Percentiles rank a stretch among this genome's conserved stretches.
phyloP scores from a whole-genome alignment of 257 asterid genomes.

The Misopates orontium region DNA sequence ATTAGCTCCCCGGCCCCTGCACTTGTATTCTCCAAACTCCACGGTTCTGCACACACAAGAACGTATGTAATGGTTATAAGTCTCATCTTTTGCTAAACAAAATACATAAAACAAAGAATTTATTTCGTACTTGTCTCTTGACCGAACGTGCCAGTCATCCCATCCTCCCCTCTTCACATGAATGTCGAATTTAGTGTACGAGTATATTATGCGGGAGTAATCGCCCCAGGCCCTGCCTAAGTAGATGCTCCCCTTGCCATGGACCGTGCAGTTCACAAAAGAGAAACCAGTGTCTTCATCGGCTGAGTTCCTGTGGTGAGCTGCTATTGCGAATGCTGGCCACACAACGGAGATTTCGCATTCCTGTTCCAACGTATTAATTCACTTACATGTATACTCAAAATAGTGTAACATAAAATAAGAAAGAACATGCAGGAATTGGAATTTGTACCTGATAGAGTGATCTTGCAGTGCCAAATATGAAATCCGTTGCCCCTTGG shows the following conservation, averaged over 20 bases:
- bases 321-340: slow-evolving; percentile 59
- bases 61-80: background rate
- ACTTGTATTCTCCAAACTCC: slow-evolving; percentile 58
- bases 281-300: slow-evolving; percentile 76
- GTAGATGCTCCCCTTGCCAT: slow-evolving; percentile 49
- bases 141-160: slow-evolving; percentile 53
- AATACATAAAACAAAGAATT: background rate
- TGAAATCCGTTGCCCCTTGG: slow-evolving; percentile 76
- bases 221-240: slow-evolving; percentile 89
- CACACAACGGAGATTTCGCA: slow-evolving; percentile 54
- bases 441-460: slow-evolving; percentile 49
- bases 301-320: slow-evolving; percentile 54
- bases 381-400: background rate
- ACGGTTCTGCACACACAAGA: slow-evolving; percentile 47
- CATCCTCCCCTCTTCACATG: slow-evolving; percentile 59
- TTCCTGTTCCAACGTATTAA: slow-evolving; percentile 33
- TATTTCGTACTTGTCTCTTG: slow-evolving; percentile 38
- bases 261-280: slow-evolving; percentile 57
- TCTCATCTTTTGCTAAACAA: background rate
- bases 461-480: slow-evolving; percentile 74
- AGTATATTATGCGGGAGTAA: slow-evolving; percentile 52
- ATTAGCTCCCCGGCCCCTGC: slow-evolving; percentile 70
- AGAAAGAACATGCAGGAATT: too few relatives aligned
- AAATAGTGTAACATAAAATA: too few relatives aligned
- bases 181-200: slow-evolving; percentile 39